Conservation (phyloP, 202 grass and related monocot genomes). For the Carex arenaria region DNA sequence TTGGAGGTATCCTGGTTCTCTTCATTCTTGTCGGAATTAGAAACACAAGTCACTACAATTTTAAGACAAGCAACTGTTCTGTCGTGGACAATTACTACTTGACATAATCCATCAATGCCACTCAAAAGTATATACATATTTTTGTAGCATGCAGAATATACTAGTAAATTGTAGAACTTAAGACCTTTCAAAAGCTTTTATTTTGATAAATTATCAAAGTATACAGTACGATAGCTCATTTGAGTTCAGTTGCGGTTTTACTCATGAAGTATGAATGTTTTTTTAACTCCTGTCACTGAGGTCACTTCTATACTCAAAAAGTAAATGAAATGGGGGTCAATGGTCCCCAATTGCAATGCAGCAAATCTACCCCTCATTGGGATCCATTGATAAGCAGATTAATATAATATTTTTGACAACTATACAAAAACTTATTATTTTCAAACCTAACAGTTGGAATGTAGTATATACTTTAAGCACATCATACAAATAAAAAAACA, state of each 20-base stretch:
- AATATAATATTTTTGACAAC: not conserved
- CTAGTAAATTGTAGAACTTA: not conserved
- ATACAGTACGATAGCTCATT: not conserved
- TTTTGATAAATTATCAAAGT: not conserved
- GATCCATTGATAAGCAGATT: not conserved
- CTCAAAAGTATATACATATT: not conserved
- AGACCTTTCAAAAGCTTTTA: not conserved
- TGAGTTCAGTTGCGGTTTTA: not conserved
- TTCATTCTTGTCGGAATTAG: not conserved
- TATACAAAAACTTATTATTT: not conserved
- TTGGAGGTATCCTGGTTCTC: not conserved
- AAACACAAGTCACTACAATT: not conserved
- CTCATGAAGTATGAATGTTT: not conserved
- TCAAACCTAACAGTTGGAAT: not conserved
- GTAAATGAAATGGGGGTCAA: not conserved
- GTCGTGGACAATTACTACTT: not conserved
- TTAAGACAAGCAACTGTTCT: not conserved
- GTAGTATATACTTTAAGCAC: not conserved
- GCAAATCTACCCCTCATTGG: not conserved
- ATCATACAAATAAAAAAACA: not conserved
- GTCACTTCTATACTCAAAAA: too few species aligned
- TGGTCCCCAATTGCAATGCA: too few species aligned
- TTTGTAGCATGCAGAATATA: not conserved
- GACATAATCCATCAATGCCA: not conserved
- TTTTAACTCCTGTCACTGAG: not conserved